A percentile compares a stretch with the other conserved stretches of the same genome.
These are phyloP conservation scores for Paecilomyces fulvus DNA, from an alignment of 2,329 filamentous ascomycete genomes.

Conservation along the genomic window DNA sequence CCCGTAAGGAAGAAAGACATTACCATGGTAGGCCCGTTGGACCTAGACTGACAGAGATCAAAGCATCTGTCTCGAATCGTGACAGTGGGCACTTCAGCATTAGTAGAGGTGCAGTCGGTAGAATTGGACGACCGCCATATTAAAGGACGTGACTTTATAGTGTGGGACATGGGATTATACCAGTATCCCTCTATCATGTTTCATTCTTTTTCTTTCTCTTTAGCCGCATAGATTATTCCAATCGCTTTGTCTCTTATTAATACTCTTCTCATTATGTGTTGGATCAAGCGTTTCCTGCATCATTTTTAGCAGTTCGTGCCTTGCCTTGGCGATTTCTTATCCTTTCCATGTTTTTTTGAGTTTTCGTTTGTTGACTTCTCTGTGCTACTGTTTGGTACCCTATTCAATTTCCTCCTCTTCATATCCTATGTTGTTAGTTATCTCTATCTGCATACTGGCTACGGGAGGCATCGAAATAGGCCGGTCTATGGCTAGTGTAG, in stretches of 20 bases:
- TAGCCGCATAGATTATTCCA: not conserved
- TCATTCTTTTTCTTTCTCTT: not conserved
- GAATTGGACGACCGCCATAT: slow-evolving; percentile 17
- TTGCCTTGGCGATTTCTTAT: not conserved
- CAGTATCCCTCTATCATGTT: not conserved
- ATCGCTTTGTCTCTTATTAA: not conserved
- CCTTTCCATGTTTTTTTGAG: not conserved
- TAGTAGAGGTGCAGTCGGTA: slow-evolving; percentile 5
- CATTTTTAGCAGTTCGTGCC: not conserved
- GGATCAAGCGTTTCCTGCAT: not conserved
- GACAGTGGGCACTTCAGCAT: not conserved
- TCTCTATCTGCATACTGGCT: not conserved
- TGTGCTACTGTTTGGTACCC: not conserved
- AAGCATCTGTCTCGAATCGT: not conserved
- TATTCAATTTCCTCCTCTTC: not conserved
- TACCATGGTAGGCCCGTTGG: not conserved
- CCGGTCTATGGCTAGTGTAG: not conserved
- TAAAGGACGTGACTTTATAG: slow-evolving; percentile 3
- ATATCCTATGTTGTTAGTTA: not conserved
- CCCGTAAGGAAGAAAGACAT: not conserved
- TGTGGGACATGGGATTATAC: not conserved
- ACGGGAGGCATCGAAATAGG: not conserved
- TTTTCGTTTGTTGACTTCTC: not conserved
- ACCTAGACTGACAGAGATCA: not conserved
- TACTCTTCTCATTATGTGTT: not conserved